Conservation (phyloP, 2,329 filamentous ascomycete species). For the Calonectria naviculata region DNA sequence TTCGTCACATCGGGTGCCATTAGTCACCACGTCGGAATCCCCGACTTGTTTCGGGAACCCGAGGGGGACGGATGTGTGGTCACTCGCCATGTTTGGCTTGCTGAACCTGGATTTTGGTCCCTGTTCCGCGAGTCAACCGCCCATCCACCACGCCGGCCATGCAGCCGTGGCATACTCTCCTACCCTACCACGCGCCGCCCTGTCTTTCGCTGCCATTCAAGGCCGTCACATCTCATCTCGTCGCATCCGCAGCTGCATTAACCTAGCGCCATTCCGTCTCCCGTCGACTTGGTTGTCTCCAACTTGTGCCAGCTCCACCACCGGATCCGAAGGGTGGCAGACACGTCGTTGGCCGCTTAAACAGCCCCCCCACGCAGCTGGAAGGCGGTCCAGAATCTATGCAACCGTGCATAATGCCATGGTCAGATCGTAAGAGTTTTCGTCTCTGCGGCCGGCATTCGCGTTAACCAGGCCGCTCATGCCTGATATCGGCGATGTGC, state of each 20-base stretch:
- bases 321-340: slow-evolving; percentile 18
- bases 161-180: slow-evolving; percentile 3
- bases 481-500: neutral
- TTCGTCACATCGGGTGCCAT: slow-evolving; percentile 2
- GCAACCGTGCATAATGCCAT: slow-evolving; percentile 13
- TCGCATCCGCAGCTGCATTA: slow-evolving; percentile 25
- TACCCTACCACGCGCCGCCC: slow-evolving; percentile 5
- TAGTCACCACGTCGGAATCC: slow-evolving; percentile 26
- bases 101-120: slow-evolving; percentile 9
- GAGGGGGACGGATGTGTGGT: slow-evolving; percentile 15
- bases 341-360: neutral
- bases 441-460: neutral
- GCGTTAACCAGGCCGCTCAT: neutral
- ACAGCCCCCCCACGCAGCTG: slow-evolving; percentile 18
- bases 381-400: slow-evolving; percentile 1
- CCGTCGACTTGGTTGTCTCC: slow-evolving; percentile 11
- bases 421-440: slow-evolving; percentile 9
- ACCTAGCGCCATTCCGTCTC: slow-evolving; percentile 27
- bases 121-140: slow-evolving; percentile 19
- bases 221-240: slow-evolving; percentile 19
- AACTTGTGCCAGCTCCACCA: neutral
- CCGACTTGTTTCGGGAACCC: slow-evolving; percentile 32
- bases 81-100: slow-evolving; percentile 5
- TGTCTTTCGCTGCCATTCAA: neutral
- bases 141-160: slow-evolving; percentile 15